phyloP scores from a whole-genome alignment of 352 stramenopile species.

The Phytophthora citrophthora region DNA sequence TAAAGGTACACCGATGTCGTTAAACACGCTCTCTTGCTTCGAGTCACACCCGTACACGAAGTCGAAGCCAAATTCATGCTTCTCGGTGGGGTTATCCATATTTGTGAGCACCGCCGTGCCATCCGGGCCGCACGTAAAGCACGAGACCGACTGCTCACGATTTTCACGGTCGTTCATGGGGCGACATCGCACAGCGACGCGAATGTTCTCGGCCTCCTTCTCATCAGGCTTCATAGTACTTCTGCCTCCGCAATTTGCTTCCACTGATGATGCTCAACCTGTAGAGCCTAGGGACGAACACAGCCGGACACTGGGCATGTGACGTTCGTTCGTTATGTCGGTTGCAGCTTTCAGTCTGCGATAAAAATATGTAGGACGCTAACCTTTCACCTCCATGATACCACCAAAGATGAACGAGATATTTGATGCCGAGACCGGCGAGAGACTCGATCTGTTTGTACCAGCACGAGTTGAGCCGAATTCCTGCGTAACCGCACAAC shows the following conservation, averaged over 20 bases:
- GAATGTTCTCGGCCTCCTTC: conserved; percentile 91
- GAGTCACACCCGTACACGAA: conserved; percentile 88
- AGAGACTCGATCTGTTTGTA: conserved; percentile 48
- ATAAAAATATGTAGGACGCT: conserved; percentile 29
- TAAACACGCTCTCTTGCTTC: conserved; percentile 74
- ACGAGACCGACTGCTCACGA: conserved; percentile 72
- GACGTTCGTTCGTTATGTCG: conserved; percentile 15
- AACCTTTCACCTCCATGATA: not conserved
- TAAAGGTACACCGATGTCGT: conserved; percentile 80
- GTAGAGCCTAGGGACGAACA: conserved; percentile 8
- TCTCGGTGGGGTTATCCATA: conserved; percentile 79
- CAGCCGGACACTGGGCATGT: conserved; percentile 6
- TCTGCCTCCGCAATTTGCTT: not conserved
- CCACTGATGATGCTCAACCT: not conserved
- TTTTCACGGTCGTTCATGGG: conserved; percentile 92
- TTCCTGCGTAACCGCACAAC: not conserved
- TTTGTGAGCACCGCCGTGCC: conserved; percentile 84
- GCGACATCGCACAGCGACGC: conserved; percentile 91
- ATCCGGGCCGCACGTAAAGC: conserved; percentile 67
- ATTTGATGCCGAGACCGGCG: conserved; percentile 73
- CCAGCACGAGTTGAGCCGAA: not conserved
- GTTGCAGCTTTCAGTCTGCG: conserved; percentile 8
- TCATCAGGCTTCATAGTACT: conserved; percentile 72
- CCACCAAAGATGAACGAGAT: conserved; percentile 32
- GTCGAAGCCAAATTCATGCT: conserved; percentile 90